Evolutionary conservation across 169 alveolate species (phyloP).

Genomic region (Plasmodium reichenowi): DNA sequence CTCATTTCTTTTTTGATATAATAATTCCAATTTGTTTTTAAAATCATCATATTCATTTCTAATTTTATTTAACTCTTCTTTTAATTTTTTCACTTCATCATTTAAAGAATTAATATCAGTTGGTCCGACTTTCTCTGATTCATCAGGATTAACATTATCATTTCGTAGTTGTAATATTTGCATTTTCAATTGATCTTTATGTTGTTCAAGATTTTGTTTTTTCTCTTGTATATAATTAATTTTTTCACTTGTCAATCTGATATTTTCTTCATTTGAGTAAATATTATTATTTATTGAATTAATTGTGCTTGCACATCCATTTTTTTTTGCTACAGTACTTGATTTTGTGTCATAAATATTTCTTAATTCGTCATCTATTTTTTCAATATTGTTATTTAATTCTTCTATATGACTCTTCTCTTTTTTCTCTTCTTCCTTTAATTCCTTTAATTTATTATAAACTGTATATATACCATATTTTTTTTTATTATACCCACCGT

Average conservation of each 20-base stretch:
- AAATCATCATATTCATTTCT: conserved; percentile 72
- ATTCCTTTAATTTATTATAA: conserved; percentile 51
- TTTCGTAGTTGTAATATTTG: conserved; percentile 70
- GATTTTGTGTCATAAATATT: conserved; percentile 51
- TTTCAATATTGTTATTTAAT: conserved; percentile 31
- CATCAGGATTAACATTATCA: conserved; percentile 61
- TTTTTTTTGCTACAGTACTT: conserved; percentile 38
- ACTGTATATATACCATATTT: conserved; percentile 69
- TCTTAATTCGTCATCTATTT: conserved; percentile 67
- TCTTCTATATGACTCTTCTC: conserved; percentile 55
- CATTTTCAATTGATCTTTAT: conserved; percentile 52
- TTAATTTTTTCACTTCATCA: conserved; percentile 69
- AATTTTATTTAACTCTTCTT: conserved; percentile 52
- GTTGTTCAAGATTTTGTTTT: conserved; percentile 43
- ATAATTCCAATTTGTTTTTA: conserved; percentile 60
- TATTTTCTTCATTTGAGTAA: conserved; percentile 46
- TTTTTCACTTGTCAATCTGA: conserved; percentile 55
- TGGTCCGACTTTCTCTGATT: conserved; percentile 6
- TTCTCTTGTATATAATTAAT: conserved; percentile 46
- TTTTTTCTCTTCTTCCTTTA: conserved; percentile 60
- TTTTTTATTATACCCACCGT: conserved; percentile 69
- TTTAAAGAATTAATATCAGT: conserved; percentile 53
- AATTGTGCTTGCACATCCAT: conserved; percentile 65
- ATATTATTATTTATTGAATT: conserved; percentile 58
- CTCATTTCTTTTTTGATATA: conserved; percentile 75